Evolutionary conservation across 1,284 basidiomycete genomes (phyloP).

Genomic region (Heterobasidion parviporum): DNA sequence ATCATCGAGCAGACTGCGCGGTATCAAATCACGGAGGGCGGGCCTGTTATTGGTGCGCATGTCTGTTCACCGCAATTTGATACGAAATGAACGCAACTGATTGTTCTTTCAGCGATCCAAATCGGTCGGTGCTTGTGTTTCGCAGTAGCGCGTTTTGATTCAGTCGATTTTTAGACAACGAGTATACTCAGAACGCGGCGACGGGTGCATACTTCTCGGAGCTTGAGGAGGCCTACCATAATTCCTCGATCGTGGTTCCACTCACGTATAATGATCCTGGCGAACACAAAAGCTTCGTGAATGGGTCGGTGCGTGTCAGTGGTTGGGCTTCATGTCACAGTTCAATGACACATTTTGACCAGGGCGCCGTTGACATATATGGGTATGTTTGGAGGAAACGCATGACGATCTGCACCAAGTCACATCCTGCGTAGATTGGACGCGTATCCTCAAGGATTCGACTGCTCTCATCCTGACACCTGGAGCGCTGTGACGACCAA

Average conservation of each 20-base stretch:
- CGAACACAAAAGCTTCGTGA: slow-evolving; percentile 54
- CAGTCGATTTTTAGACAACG: slow-evolving; percentile 50
- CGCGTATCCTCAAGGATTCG: no score
- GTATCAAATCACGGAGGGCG: slow-evolving; percentile 63
- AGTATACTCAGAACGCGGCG: slow-evolving; percentile 48
- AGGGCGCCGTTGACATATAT: slow-evolving; percentile 47
- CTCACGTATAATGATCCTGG: slow-evolving; percentile 69
- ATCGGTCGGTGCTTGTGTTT: slow-evolving; percentile 35
- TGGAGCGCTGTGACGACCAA: slow-evolving; percentile 53
- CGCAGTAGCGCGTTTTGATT: no score
- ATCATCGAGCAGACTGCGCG: slow-evolving; percentile 53
- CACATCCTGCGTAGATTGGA: no score
- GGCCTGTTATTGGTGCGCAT: slow-evolving; percentile 59
- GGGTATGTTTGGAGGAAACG: no score
- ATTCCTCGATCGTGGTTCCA: slow-evolving; percentile 56
- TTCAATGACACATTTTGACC: not conserved
- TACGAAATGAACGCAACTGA: no score
- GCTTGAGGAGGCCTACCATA: slow-evolving; percentile 46
- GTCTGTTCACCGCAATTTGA: no score
- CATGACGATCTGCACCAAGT: no score
- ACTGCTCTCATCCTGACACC: slow-evolving; percentile 45
- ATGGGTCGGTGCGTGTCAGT: slow-evolving; percentile 37
- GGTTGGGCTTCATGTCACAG: no score
- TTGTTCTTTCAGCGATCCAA: slow-evolving; percentile 44
- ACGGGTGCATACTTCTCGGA: slow-evolving; percentile 61